These are phyloP conservation scores for Apiospora hydei DNA, from an alignment of 2,329 filamentous ascomycete genomes.

Conservation along the genomic window DNA sequence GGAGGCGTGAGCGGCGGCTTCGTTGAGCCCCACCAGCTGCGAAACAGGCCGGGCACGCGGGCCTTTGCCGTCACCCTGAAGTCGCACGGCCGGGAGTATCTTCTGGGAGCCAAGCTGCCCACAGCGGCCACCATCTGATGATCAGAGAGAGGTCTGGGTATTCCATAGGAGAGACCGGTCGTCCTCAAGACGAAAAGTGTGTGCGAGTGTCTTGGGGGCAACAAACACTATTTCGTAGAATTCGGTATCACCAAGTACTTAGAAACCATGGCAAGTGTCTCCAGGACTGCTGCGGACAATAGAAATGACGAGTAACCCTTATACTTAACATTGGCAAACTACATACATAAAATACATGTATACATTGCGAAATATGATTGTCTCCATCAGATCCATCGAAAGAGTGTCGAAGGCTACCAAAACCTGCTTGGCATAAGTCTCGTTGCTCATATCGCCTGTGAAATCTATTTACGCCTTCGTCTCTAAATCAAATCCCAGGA, in stretches of 20 bases:
- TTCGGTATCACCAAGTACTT: background rate
- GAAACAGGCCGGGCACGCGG: slow-evolving; percentile 39
- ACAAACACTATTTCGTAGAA: no score
- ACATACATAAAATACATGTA: background rate
- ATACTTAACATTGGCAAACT: background rate
- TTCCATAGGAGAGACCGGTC: background rate
- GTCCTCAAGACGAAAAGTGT: background rate
- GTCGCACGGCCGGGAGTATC: slow-evolving; percentile 8
- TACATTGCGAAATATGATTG: background rate
- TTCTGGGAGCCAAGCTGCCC: slow-evolving; percentile 5
- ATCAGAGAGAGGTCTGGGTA: no score
- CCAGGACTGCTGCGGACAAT: background rate
- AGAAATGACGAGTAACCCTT: background rate
- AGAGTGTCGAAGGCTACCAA: background rate
- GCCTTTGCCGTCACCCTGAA: slow-evolving; percentile 43
- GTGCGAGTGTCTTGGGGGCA: background rate
- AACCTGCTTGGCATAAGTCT: slow-evolving; percentile 16
- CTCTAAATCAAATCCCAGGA: slow-evolving; percentile 1
- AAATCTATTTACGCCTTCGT: slow-evolving; percentile 4
- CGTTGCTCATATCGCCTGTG: slow-evolving; percentile 9
- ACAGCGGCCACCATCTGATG: slow-evolving; percentile 1
- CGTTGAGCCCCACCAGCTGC: slow-evolving; percentile 49
- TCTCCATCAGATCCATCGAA: background rate
- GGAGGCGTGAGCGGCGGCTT: slow-evolving; percentile 45
- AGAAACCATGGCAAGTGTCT: background rate